phyloP scores from a whole-genome alignment of 1,284 basidiomycete genomes.

The Cerrena zonata region DNA sequence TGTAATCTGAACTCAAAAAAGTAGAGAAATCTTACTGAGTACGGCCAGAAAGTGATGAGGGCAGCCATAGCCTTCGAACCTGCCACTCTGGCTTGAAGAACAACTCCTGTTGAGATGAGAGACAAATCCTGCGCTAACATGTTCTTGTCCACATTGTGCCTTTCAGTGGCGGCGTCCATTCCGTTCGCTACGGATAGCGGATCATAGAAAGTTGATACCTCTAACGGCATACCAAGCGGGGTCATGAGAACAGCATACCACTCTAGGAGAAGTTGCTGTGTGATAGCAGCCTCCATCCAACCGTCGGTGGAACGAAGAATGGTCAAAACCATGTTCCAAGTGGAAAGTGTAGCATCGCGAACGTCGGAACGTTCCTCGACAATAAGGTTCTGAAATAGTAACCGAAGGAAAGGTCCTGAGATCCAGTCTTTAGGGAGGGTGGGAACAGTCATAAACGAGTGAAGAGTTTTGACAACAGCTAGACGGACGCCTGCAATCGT shows the following conservation, averaged over 20 bases:
- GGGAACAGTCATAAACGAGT: conserved; percentile 78
- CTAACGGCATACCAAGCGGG: conserved; percentile 80
- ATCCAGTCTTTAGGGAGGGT: conserved; percentile 83
- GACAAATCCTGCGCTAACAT: conserved; percentile 90
- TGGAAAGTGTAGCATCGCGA: conserved; percentile 69
- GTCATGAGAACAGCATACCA: conserved; percentile 92
- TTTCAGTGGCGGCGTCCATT: conserved; percentile 45
- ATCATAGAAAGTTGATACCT: conserved; percentile 68
- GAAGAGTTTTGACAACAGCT: conserved; percentile 86
- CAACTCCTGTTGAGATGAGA: conserved; percentile 74
- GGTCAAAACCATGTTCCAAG: conserved; percentile 73
- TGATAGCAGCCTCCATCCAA: conserved; percentile 48
- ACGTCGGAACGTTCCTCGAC: conserved; percentile 88
- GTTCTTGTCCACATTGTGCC: conserved; percentile 94
- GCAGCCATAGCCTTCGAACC: conserved; percentile 77
- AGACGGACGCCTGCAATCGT: conserved; percentile 91
- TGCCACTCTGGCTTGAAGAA: conserved; percentile 79
- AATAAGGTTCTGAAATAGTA: conserved; percentile 92
- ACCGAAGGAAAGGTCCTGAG: conserved; percentile 67
- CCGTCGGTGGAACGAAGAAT: conserved; percentile 43
- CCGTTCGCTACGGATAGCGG: conserved; percentile 46
- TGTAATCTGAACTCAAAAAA: background rate
- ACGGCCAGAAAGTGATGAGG: conserved; percentile 66
- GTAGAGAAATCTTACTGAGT: conserved; percentile 36
- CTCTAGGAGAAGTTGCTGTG: conserved; percentile 54